Evolutionary conservation across 164 flowering plant genomes (phyloP).

Genomic region (Cinnamomum chago): DNA sequence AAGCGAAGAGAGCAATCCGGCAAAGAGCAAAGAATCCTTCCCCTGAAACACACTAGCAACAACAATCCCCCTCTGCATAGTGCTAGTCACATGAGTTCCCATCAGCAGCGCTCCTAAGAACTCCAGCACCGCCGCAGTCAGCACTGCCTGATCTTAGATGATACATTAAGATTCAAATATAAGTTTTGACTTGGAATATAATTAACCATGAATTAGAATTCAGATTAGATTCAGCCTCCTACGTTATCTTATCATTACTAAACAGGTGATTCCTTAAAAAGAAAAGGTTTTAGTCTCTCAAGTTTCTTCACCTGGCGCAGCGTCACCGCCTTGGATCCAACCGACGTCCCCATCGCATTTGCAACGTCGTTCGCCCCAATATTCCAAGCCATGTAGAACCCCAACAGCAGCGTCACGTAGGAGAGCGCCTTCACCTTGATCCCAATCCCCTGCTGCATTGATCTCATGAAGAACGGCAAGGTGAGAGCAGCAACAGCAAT

Average conservation of each 20-base stretch:
- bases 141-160: slow-evolving; percentile 40
- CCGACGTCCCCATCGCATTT: slow-evolving; percentile 98
- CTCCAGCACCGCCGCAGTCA: slow-evolving; percentile 85
- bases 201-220: no score
- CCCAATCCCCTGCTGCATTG: slow-evolving; percentile 49
- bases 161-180: no score
- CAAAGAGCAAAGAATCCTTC: slow-evolving; percentile 72
- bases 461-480: slow-evolving; percentile 56
- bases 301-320: slow-evolving; percentile 40
- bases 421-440: slow-evolving; percentile 64
- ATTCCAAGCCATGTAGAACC: slow-evolving; percentile 98
- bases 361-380: slow-evolving; percentile 98
- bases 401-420: slow-evolving; percentile 64
- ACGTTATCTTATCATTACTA: no score
- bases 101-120: slow-evolving; percentile 89
- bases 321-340: slow-evolving; percentile 86
- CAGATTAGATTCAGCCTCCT: no score
- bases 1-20: slow-evolving; percentile 87
- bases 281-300: no score
- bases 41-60: slow-evolving; percentile 89
- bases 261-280: no score
- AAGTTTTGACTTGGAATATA: no score
- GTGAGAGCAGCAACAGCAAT: slow-evolving; percentile 62
- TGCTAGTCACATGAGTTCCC: slow-evolving; percentile 91
- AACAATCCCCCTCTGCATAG: slow-evolving; percentile 97